These are phyloP conservation scores for Sporothrix inflata DNA, from an alignment of 2,329 filamentous ascomycete species.

Conservation along the genomic window DNA sequence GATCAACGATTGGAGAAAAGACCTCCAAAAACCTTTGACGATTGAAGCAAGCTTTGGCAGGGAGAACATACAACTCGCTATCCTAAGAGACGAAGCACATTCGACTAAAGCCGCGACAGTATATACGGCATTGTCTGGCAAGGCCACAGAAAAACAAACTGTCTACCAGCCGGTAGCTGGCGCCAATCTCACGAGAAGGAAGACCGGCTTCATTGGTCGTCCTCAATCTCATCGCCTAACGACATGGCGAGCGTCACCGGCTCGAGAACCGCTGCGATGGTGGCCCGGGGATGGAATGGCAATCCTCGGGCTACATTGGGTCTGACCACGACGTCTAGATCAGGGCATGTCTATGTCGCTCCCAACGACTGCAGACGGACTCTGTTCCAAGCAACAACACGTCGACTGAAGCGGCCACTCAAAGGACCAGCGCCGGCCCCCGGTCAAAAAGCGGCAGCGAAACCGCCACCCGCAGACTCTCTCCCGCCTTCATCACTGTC, in stretches of 20 bases:
- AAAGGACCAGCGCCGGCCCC: background rate
- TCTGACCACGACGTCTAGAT: background rate
- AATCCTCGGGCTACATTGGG: background rate
- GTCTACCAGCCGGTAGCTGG: too few relatives aligned
- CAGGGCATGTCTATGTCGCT: background rate
- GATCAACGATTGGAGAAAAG: conserved; percentile 10
- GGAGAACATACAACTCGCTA: background rate
- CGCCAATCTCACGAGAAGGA: background rate
- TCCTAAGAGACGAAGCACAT: background rate
- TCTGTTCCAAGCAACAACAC: conserved; percentile 23
- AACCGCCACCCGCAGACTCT: background rate
- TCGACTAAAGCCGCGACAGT: too few relatives aligned
- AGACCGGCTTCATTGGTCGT: background rate
- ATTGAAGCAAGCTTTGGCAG: background rate
- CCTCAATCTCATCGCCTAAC: background rate
- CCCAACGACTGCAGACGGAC: background rate
- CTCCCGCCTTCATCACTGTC: background rate
- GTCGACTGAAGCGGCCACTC: conserved; percentile 40
- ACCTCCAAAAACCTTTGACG: background rate
- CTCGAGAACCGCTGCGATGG: background rate
- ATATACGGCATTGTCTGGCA: background rate
- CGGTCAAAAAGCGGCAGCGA: background rate
- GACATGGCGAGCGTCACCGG: background rate
- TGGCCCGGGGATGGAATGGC: background rate
- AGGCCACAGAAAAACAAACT: too few relatives aligned